Evolutionary conservation across 129 eudicot genomes (phyloP), one percentile per base, ranked within the genome.

Genomic region (Pulicaria dysenterica): DNA sequence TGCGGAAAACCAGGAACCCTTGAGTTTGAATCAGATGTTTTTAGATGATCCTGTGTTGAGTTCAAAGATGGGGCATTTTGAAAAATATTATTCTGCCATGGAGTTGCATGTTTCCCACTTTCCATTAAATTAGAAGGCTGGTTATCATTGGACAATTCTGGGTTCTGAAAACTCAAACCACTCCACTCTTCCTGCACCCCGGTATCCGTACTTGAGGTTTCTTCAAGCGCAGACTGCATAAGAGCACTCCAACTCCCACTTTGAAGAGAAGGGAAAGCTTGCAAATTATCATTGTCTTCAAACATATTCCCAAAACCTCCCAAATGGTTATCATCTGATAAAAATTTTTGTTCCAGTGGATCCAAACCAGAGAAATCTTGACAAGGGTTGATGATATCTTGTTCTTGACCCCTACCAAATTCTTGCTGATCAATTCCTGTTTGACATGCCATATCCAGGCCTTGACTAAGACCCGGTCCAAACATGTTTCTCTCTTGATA

Each of bases 231-330:
- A 67, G 96, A 87, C 73, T 90, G 96, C 94, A 90, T 87, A 42
- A 90, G 89, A 48, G 96, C 96, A 71, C 96, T 90, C 96, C 96
- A 90, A 79, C 87, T 87, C 65, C 96, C 95, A 81, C 94, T 85
- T 71, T 87, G 94, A 34, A 83, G 43, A 14, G 92, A 77, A 15
- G 92, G 85, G 59, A 84, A 64, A 63, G 58, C 60, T 55, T 74
- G 87, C 42, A 38, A 12, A 49, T 77, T 77, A 73, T 83, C 85
- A 19, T 77, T 40, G 59, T 71, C 66, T 54, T 89, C 83, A 53
- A 53, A 48, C 58, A 70, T 69, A 58, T 77, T 80, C 46, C 64
- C 83, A 46, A 79, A 83, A 42, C 74, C 86, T 64, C 81, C 91
- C 89, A 87, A 83, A 72, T 69, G 73, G 64, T 72, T 64, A 64